Evolutionary conservation across 208 protist species (phyloP).

Genomic region (Trypanosomatidae sp.): DNA sequence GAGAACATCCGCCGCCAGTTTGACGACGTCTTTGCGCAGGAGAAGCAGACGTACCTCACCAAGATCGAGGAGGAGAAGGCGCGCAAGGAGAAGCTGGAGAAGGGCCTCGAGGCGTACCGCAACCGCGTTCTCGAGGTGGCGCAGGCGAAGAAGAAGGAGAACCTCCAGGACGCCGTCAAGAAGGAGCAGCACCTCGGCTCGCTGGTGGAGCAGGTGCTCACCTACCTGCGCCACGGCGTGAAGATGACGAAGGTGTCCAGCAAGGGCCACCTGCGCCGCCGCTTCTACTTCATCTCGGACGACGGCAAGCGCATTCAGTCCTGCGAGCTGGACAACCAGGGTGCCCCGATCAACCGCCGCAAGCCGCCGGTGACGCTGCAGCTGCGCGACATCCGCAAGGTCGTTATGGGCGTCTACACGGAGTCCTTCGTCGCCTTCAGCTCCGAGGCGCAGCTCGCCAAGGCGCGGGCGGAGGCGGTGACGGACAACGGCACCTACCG

Average conservation of each 20-base stretch:
- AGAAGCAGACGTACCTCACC: constrained; percentile 74
- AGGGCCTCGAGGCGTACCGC: constrained; percentile 83
- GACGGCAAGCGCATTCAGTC: constrained; percentile 87
- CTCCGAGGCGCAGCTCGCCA: constrained; percentile 66
- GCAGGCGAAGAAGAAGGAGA: constrained; percentile 84
- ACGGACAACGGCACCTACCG: constrained; percentile 81
- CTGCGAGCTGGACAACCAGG: constrained; percentile 82
- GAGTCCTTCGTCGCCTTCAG: constrained; percentile 77
- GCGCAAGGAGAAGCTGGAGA: constrained; percentile 88
- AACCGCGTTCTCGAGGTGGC: constrained; percentile 78
- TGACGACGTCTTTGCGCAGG: constrained; percentile 84
- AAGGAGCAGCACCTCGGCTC: constrained; percentile 85
- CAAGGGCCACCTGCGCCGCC: constrained; percentile 65
- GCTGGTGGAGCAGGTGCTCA: constrained; percentile 84
- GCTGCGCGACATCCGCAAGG: constrained; percentile 83
- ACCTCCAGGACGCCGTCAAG: constrained; percentile 71
- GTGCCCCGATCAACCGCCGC: constrained; percentile 74
- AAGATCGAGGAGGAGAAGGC: constrained; percentile 86
- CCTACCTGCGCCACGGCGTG: constrained; percentile 80
- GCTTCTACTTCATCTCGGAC: constrained; percentile 91
- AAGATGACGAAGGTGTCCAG: constrained; percentile 90
- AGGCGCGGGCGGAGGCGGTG: constrained; percentile 62
- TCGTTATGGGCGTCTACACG: constrained; percentile 87
- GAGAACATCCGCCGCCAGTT: constrained; percentile 88
- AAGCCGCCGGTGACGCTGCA: constrained; percentile 86